Evolutionary conservation across 2,329 filamentous ascomycete genomes (phyloP), one percentile per base, ranked within the genome.

Genomic region (Bertia moriformis): DNA sequence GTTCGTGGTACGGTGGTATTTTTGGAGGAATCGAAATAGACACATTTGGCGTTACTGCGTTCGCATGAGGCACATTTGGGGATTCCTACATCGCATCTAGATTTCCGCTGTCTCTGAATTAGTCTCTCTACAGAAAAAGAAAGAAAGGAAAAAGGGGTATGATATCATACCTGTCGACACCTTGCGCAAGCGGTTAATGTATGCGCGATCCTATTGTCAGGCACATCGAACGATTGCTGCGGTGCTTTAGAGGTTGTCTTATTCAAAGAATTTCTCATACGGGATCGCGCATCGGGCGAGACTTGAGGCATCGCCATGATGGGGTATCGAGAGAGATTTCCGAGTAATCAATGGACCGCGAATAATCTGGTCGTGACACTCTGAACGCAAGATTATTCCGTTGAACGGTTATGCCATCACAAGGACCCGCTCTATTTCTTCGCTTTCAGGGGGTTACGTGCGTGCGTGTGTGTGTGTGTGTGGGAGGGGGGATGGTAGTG

Each of bases 11-110:
- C 69, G 44, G 69, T 73, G 33, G 60, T 58, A 45, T 69, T 67
- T 52, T 71, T 71, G 32, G 65, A 57, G 18, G 72, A 69, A 54
- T 79, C 74, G 53, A 69, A 78, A 58, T 78, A 79, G 44, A 77
- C 73, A 58, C 74, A 79, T 46, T 68, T 66, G 30, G 71, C 70
- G 54, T 75, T 75, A 47, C 69, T 75, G 47, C 73, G 66, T 55
- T 77, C 71, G 56, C 74, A 79, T 37, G 73, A 73, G 14, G 67
- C 68, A 54, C 74, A 79, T 46, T 69, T 67, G 18, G 74, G 74
- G 17, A 79, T 67, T 24, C 69, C 69, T 3, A 73, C 68, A 54
- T 79, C 74, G 58, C 74, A 79, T 61, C 71, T 60, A 22, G 73
- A 78, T 56, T 79, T 79, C 49, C 74, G 66, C 72, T 78, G 54